Evolutionary conservation across 345 rosid genomes (phyloP).

Genomic region (Populus deltoides): DNA sequence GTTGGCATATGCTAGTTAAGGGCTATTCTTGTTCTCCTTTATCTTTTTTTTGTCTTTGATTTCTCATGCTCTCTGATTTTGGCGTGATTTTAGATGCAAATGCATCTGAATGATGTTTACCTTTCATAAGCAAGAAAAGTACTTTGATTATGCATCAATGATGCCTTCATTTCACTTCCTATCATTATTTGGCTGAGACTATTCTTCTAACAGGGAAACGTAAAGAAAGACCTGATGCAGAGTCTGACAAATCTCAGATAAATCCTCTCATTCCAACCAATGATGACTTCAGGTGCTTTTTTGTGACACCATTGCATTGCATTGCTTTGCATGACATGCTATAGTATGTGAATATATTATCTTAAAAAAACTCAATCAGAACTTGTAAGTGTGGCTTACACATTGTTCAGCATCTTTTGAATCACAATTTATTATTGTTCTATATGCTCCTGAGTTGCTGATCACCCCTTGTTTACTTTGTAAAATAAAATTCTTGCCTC

Average conservation of each 20-base stretch:
- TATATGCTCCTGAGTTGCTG: background rate
- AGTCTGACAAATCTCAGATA: conserved; percentile 39
- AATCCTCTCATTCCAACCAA: conserved; percentile 58
- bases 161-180: background rate
- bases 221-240: conserved; percentile 60
- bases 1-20: too few species aligned
- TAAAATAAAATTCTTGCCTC: background rate
- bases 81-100: background rate
- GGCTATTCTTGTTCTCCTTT: too few species aligned
- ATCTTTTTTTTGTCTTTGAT: too few species aligned
- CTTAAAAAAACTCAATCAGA: background rate
- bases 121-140: background rate
- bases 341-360: background rate
- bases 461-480: background rate
- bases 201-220: conserved; percentile 58
- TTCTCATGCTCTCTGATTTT: background rate
- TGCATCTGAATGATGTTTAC: background rate
- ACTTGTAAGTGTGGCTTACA: background rate
- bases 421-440: background rate
- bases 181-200: background rate
- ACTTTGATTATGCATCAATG: background rate
- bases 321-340: background rate
- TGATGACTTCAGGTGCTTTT: conserved; percentile 68
- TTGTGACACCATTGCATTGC: background rate
- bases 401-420: too few species aligned